Conservation (phyloP, 257 asterid genomes). For the Nicotiana knightiana region DNA sequence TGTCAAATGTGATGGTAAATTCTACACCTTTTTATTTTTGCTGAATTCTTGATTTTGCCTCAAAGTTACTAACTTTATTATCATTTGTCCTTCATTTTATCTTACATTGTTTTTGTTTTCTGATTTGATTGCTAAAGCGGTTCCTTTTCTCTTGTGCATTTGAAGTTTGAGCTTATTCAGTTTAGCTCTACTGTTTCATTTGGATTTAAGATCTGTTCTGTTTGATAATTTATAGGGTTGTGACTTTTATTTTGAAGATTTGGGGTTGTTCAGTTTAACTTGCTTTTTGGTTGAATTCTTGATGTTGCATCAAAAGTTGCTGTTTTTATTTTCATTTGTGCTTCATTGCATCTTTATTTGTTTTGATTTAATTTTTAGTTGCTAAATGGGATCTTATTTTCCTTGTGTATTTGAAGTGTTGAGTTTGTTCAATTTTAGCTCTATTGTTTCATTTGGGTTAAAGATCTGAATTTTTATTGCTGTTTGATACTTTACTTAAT, state of each 20-base stretch:
- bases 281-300: slow-evolving; percentile 5
- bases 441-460: background rate
- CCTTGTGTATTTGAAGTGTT: background rate
- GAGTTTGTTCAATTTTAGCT: background rate
- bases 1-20: slow-evolving; percentile 57
- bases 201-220: slow-evolving; percentile 26
- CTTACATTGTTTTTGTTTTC: background rate
- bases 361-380: background rate
- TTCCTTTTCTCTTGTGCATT: background rate
- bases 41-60: slow-evolving; percentile 16
- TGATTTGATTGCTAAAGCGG: background rate
- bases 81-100: background rate
- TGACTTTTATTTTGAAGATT: background rate
- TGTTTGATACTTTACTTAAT: background rate
- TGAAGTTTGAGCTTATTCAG: background rate
- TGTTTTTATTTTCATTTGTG: background rate
- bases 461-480: slow-evolving; percentile 25
- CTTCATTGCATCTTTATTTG: background rate
- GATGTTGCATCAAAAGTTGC: slow-evolving; percentile 10
- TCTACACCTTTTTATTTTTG: no score
- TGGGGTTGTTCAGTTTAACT: background rate
- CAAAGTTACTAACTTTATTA: background rate
- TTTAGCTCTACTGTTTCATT: background rate
- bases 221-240: background rate
- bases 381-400: background rate